Base-by-base conservation (phyloP, 306 rosid species). In the Castanospermum australe region DNA sequence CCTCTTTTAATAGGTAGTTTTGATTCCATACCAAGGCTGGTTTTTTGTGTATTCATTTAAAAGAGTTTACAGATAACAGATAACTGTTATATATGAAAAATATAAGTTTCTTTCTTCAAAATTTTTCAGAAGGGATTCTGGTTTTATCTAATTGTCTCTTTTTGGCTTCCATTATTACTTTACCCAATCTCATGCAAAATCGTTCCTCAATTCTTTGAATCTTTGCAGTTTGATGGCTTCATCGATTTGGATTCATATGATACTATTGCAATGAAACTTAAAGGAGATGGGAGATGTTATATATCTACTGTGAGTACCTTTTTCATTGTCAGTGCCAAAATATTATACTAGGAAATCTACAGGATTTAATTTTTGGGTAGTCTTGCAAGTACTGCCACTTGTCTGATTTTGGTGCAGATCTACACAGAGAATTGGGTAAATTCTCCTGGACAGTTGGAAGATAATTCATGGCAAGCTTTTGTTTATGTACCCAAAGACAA, bases 381-480 rank as follows among this genome's bases (percentile, higher is more conserved):
- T 50, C 73, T 61, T 66, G 75, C 59, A 36, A 78, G 52, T 24
- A 14, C 20, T 44, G 32, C 48, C 21, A 41, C 28, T 28, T 69
- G 25, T 55, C 15, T 75, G 62, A 61, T 72, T 56, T 54, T 79
- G 81, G 44, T 84, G 81, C 88, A 94, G 97, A 90, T 94, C 55
- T 94, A 94, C 74, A 92, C 98, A 8, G 98, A 94, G 66, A 94
- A 94, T 62, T 94, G 96, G 98, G 97, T 93, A 42, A 93, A 93
- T 71, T 91, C 97, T 66, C 98, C 97, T 33, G 98, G 91, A 41
- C 95, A 91, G 82, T 78, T 71, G 76, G 98, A 91, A 81, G 98
- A 93, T 84, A 91, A 93, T 76, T 88, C 93, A 2, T 93, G 98
- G 98, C 98, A 91, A 80, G 87, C 97, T 8, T 93, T 91, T 76